A percentile compares a stretch with the other conserved stretches of the same genome.
These are phyloP conservation scores for Didymella segeticola DNA, from an alignment of 2,329 filamentous ascomycete species.

Conservation along the genomic window DNA sequence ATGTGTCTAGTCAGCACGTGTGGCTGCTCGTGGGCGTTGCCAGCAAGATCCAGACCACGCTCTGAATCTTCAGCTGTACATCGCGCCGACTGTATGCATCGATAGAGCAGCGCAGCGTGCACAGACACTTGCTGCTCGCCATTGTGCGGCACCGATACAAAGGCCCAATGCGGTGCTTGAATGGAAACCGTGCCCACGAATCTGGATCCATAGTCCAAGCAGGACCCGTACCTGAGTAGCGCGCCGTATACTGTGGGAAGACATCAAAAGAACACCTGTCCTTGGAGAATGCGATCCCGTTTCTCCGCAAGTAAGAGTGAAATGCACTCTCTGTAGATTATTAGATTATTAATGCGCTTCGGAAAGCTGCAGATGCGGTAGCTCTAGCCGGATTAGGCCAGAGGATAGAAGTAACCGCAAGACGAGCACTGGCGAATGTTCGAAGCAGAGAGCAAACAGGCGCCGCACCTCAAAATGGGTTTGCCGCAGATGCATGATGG, in stretches of 20 bases:
- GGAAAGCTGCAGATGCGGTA: slow-evolving; percentile 18
- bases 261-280: slow-evolving; percentile 38
- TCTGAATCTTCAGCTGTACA: neutral
- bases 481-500: slow-evolving; percentile 13
- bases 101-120: neutral
- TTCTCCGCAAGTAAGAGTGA: slow-evolving; percentile 11
- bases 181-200: neutral
- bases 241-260: neutral
- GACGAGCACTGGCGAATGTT: neutral
- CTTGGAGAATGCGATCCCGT: slow-evolving; percentile 15
- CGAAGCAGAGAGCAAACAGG: neutral
- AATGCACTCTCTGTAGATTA: slow-evolving; percentile 30
- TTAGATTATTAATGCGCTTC: slow-evolving; percentile 38
- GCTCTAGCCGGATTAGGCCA: slow-evolving; percentile 23
- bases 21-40: neutral
- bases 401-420: slow-evolving; percentile 3
- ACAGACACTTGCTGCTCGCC: neutral
- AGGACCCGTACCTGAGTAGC: neutral
- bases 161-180: slow-evolving; percentile 4
- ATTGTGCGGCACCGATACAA: slow-evolving; percentile 14
- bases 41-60: neutral
- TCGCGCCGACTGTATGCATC: neutral
- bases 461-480: slow-evolving; percentile 2
- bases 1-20: neutral
- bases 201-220: slow-evolving; percentile 1